Evolutionary conservation across 331 rosid species (phyloP).

Genomic region (Rosa hybrid): DNA sequence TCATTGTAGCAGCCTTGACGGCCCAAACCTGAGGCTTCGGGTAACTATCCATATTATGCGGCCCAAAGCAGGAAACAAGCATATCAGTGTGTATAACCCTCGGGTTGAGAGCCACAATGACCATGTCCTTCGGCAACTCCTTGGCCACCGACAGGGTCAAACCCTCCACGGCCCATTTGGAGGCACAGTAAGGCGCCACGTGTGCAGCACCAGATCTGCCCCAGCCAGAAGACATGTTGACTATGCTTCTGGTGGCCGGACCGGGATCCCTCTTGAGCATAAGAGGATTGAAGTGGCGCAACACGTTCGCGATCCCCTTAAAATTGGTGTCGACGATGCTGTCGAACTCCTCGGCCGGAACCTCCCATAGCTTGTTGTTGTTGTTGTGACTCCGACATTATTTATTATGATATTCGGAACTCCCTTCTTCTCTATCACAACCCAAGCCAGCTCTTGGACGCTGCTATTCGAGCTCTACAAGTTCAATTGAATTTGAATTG

Average conservation of each 20-base stretch:
- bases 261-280: slow-evolving; percentile 53
- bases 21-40: slow-evolving; percentile 82
- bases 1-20: slow-evolving; percentile 75
- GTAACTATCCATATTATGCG: slow-evolving; percentile 51
- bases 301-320: slow-evolving; percentile 69
- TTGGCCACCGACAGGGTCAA: slow-evolving; percentile 71
- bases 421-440: slow-evolving; percentile 50
- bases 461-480: slow-evolving; percentile 54
- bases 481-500: background rate
- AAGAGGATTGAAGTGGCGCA: slow-evolving; percentile 79
- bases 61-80: slow-evolving; percentile 86
- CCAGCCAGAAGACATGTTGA: slow-evolving; percentile 94
- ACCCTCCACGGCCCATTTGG: slow-evolving; percentile 96
- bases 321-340: slow-evolving; percentile 70
- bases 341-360: slow-evolving; percentile 69
- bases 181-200: slow-evolving; percentile 91
- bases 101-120: slow-evolving; percentile 75
- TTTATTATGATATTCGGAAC: slow-evolving; percentile 85
- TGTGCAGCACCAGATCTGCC: slow-evolving; percentile 92
- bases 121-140: slow-evolving; percentile 80
- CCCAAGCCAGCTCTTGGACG: slow-evolving; percentile 54
- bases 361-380: slow-evolving; percentile 90
- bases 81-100: slow-evolving; percentile 82
- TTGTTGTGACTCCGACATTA: slow-evolving; percentile 73
- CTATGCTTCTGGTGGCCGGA: slow-evolving; percentile 58